phyloP scores from a whole-genome alignment of 2,329 filamentous ascomycete genomes.

The Thelonectria olida region DNA sequence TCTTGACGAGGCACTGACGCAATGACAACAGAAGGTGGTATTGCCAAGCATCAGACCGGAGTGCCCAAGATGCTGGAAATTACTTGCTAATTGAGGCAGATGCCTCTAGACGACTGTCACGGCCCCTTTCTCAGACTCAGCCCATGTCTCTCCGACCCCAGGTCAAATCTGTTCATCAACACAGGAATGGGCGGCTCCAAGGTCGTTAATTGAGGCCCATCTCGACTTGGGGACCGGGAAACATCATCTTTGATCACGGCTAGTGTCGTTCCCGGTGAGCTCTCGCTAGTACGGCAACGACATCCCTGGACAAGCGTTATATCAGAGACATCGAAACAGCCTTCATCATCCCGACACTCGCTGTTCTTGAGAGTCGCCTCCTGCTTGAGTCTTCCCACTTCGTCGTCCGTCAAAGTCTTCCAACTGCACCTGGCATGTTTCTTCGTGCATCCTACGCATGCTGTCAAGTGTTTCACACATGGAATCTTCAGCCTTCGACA shows the following conservation, averaged over 20 bases:
- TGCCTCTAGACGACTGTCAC: conserved; percentile 21
- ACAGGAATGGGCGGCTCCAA: conserved; percentile 32
- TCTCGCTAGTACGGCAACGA: conserved; percentile 27
- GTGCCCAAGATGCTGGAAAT: too few species aligned
- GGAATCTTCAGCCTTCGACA: conserved; percentile 83
- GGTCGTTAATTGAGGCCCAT: conserved; percentile 29
- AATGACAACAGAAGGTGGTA: background rate
- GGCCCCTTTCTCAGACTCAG: conserved; percentile 25
- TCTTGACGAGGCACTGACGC: background rate
- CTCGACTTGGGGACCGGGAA: conserved; percentile 34
- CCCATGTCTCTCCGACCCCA: conserved; percentile 34
- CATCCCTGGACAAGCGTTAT: conserved; percentile 17
- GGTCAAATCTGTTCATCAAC: conserved; percentile 33
- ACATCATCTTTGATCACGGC: conserved; percentile 23
- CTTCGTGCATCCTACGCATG: conserved; percentile 87
- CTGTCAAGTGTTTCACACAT: conserved; percentile 86
- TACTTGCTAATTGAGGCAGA: too few species aligned
- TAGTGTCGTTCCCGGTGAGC: conserved; percentile 28
- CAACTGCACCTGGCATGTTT: conserved; percentile 91
- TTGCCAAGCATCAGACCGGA: too few species aligned
- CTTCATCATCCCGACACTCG: conserved; percentile 27
- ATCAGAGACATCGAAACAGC: conserved; percentile 24
- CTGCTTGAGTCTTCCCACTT: conserved; percentile 52
- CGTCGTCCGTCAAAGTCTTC: conserved; percentile 81
- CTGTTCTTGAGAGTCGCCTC: conserved; percentile 39